A percentile compares a stretch with the other conserved stretches of the same genome.
Conservation (phyloP, 768 basidiomycete species). For the Kwoniella newhampshirensis region DNA sequence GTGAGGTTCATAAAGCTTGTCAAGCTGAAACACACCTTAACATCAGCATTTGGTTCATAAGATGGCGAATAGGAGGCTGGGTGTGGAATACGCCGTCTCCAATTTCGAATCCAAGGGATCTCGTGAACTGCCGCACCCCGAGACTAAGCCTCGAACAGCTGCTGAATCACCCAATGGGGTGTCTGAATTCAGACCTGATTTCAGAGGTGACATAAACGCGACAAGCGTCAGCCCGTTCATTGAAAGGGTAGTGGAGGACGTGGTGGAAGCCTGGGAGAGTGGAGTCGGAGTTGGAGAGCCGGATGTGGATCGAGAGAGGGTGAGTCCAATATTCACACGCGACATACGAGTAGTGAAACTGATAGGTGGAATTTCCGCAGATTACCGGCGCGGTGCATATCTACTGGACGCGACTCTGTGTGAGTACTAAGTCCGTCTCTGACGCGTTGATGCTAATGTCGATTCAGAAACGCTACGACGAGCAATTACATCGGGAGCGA, state of each 20-base stretch:
- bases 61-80: slow-evolving; percentile 43
- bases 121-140: slow-evolving; percentile 36
- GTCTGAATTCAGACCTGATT: slow-evolving; percentile 42
- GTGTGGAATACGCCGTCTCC: slow-evolving; percentile 38
- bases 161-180: slow-evolving; percentile 33
- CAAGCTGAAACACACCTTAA: neutral
- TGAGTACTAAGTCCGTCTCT: slow-evolving; percentile 16
- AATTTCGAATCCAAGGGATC: slow-evolving; percentile 32
- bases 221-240: slow-evolving; percentile 30
- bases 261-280: slow-evolving; percentile 26
- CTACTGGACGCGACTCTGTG: slow-evolving; percentile 41
- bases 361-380: slow-evolving; percentile 5
- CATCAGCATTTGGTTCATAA: slow-evolving; percentile 45
- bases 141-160: slow-evolving; percentile 14
- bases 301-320: slow-evolving; percentile 20
- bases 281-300: slow-evolving; percentile 23
- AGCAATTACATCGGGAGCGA: slow-evolving; percentile 38
- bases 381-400: slow-evolving; percentile 32
- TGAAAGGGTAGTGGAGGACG: slow-evolving; percentile 35
- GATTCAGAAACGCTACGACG: slow-evolving; percentile 44
- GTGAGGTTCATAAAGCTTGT: neutral
- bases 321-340: slow-evolving; percentile 20
- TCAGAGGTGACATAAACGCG: slow-evolving; percentile 25
- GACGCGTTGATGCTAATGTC: neutral
- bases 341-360: neutral